These are phyloP conservation scores for Plantago coronopus DNA, from an alignment of 305 asterid genomes.

Conservation along the genomic window DNA sequence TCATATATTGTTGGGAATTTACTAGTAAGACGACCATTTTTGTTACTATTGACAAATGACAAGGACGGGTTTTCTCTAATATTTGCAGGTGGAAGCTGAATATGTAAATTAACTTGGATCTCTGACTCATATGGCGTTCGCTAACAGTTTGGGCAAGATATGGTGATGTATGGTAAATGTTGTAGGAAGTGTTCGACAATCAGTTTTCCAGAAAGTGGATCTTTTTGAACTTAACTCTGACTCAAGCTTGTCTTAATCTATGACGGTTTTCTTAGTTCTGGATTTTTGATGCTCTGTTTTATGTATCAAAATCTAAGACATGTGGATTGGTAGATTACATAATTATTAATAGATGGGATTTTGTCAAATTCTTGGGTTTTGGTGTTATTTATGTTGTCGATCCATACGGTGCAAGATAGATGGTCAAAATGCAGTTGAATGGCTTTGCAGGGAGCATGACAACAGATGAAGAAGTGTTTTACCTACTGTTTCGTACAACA, in stretches of 20 bases:
- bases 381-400: too few species aligned
- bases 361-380: too few species aligned
- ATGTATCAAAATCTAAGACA: background rate
- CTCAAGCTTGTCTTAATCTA: constrained; percentile 3
- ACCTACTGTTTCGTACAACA: too few species aligned
- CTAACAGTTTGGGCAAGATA: constrained; percentile 21
- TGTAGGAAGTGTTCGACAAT: constrained; percentile 17
- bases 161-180: constrained; percentile 26
- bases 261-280: constrained; percentile 1
- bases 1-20: background rate
- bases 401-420: too few species aligned
- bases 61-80: constrained; percentile 12
- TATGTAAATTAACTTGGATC: constrained; percentile 29
- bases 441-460: too few species aligned
- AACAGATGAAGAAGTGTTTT: too few species aligned
- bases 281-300: constrained; percentile 2
- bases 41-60: constrained; percentile 11
- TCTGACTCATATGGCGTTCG: constrained; percentile 27
- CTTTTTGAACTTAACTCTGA: background rate
- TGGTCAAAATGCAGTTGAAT: too few species aligned
- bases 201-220: constrained; percentile 9
- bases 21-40: background rate
- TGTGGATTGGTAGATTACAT: background rate
- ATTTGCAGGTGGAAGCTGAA: constrained; percentile 31
- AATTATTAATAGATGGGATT: background rate